Percentiles rank a stretch among this genome's conserved stretches.
These are phyloP conservation scores for Saccharomyces hybrid DNA, from an alignment of 1,139 yeast genomes.

Conservation along the genomic window DNA sequence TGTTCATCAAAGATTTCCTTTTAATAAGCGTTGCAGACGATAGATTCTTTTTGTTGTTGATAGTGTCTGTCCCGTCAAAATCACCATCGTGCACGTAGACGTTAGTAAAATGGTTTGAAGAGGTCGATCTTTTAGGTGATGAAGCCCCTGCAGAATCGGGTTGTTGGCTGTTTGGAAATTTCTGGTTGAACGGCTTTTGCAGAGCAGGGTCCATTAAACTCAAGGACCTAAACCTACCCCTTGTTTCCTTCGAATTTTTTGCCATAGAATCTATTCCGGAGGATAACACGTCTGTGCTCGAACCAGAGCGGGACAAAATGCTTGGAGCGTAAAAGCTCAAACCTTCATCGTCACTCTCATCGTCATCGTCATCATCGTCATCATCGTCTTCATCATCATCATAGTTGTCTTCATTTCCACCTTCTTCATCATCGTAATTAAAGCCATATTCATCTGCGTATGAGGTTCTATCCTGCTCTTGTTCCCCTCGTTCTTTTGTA, in stretches of 20 bases:
- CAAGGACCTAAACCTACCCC: conserved; percentile 28
- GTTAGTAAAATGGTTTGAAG: conserved; percentile 18
- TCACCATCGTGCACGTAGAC: conserved; percentile 31
- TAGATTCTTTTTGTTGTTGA: conserved; percentile 6
- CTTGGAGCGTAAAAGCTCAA: conserved; percentile 30
- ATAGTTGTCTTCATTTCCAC: conserved; percentile 13
- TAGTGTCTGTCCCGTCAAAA: conserved; percentile 15
- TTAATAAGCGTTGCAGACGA: conserved; percentile 3
- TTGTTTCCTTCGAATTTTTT: conserved; percentile 4
- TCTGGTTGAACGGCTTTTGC: conserved; percentile 7
- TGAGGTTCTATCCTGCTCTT: conserved; percentile 5
- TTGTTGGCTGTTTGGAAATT: not conserved
- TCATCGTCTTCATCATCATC: conserved; percentile 20
- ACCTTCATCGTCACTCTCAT: conserved; percentile 26
- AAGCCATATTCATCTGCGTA: conserved; percentile 11
- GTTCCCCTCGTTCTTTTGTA: conserved; percentile 5
- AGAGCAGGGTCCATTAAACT: conserved; percentile 29
- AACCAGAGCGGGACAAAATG: conserved; percentile 24
- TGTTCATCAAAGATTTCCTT: conserved; percentile 11
- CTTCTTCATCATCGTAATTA: conserved; percentile 18
- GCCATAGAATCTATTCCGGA: conserved; percentile 2
- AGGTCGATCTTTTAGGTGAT: not conserved
- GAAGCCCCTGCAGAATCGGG: not conserved
- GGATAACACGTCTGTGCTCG: conserved; percentile 13
- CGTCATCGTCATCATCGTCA: conserved; percentile 19